These are phyloP conservation scores for Linnemannia hyalina DNA, from an alignment of 192 early-diverging fungal genomes.

Conservation along the genomic window DNA sequence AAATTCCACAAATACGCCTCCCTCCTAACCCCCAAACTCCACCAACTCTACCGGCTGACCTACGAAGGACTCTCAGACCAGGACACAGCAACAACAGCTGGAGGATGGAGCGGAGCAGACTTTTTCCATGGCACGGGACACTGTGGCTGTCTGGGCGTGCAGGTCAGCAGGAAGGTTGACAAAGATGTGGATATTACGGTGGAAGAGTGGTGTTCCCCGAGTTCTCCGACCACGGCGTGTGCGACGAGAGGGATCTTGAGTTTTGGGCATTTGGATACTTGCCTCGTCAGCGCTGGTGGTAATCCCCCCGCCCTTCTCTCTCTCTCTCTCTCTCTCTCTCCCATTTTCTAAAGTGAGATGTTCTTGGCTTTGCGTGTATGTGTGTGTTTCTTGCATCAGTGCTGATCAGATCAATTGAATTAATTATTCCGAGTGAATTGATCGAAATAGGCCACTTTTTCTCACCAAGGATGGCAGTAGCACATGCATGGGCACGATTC, in stretches of 20 bases:
- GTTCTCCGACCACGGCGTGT: background rate
- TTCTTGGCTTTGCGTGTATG: background rate
- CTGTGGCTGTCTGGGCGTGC: background rate
- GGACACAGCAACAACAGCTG: background rate
- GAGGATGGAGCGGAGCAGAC: background rate
- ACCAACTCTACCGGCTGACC: background rate
- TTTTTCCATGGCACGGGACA: background rate
- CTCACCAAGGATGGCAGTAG: background rate
- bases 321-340: too few species aligned
- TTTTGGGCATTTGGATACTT: background rate
- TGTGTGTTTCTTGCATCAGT: background rate
- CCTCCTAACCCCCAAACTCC: background rate
- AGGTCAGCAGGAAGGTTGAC: background rate
- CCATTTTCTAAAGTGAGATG: too few species aligned
- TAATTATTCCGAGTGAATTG: too few species aligned
- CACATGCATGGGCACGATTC: background rate
- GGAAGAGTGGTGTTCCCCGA: background rate
- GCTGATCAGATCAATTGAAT: background rate
- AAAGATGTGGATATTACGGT: background rate
- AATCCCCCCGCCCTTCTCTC: background rate
- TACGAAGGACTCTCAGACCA: background rate
- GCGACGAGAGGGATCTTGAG: background rate
- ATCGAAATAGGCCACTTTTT: background rate
- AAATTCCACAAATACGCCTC: background rate
- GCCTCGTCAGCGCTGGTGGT: background rate